Evolutionary conservation across 1,284 basidiomycete species (phyloP), one percentile per base, ranked within the genome.

Genomic region (Tilletia caries): DNA sequence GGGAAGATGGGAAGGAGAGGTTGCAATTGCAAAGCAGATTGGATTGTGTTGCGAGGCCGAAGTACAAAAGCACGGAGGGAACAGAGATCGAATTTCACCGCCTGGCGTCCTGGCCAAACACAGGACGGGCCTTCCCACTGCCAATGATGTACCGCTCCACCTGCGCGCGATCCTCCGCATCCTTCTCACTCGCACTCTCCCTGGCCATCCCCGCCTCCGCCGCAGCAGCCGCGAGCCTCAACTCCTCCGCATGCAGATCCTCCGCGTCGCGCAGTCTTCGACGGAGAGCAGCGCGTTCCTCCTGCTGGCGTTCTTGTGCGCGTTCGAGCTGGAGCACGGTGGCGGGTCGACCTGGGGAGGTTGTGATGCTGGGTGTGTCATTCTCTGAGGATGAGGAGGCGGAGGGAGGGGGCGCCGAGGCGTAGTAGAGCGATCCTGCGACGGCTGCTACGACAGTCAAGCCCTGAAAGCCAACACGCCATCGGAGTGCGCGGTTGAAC

Each of bases 381-480:
- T 62, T 29, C 29, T 20, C 15, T 3, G 20, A 8, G 13, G 58
- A 62, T 32, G 58, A 37, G 3, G 29, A 75, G 12, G 3, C 29
- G 3, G 10, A 18, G 27, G 15, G 29, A 13, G 34, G 58, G 1
- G 58, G 29, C 34, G 58, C 29, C 29, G 32, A 29, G 32, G 58
- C 73, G 66, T 80, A 78, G 71, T 79, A 79, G 64, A 76, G 71
- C 0, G 77, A 76, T 23, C 82, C 77, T 18, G 69, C 76, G 1
- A 79, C 71, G 0, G 82, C 82, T 2, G 79, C 76, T 10, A 75
- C 71, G 12, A 83, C 79, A 2, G 82, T 83, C 3, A 82, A 52
- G 13, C 80, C 78, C 68, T 83, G 82, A 46, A 82, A 77, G 6
- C 70, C 77, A 18, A 83, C 79, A 65, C 82, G 76, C 76, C 78